phyloP scores from a whole-genome alignment of 2,329 filamentous ascomycete species.

The Pseudogymnoascus sp. region DNA sequence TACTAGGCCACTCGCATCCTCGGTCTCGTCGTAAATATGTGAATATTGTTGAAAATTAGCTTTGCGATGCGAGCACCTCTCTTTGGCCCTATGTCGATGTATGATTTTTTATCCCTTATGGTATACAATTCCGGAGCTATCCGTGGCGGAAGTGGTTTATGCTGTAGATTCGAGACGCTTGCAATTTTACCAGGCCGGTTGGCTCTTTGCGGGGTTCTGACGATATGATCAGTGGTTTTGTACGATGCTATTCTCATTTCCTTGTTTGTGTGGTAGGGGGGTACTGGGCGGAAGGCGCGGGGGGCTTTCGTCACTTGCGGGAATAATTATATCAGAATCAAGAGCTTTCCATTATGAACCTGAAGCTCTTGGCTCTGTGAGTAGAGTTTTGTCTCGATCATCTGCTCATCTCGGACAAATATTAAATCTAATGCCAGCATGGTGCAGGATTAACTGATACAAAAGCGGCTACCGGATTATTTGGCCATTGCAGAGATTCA shows the following conservation, averaged over 20 bases:
- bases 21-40: background rate
- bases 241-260: background rate
- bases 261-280: background rate
- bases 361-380: background rate
- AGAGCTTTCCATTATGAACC: background rate
- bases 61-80: background rate
- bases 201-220: background rate
- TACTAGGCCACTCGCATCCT: background rate
- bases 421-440: background rate
- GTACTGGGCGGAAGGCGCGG: background rate
- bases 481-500: background rate
- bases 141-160: background rate
- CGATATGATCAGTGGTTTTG: background rate
- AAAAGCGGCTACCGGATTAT: background rate
- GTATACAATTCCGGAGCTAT: slow-evolving; percentile 6
- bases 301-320: background rate
- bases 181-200: background rate
- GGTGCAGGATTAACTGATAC: background rate
- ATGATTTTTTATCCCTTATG: slow-evolving; percentile 5
- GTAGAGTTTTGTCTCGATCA: background rate
- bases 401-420: background rate
- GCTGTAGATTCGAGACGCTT: background rate
- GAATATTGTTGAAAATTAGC: slow-evolving; percentile 6
- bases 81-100: background rate
- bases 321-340: slow-evolving; percentile 7